Percentiles rank a stretch among this genome's conserved stretches.
Evolutionary conservation across 805 yeast genomes (phyloP).

Genomic region (Dipodascopsis uninucleata): DNA sequence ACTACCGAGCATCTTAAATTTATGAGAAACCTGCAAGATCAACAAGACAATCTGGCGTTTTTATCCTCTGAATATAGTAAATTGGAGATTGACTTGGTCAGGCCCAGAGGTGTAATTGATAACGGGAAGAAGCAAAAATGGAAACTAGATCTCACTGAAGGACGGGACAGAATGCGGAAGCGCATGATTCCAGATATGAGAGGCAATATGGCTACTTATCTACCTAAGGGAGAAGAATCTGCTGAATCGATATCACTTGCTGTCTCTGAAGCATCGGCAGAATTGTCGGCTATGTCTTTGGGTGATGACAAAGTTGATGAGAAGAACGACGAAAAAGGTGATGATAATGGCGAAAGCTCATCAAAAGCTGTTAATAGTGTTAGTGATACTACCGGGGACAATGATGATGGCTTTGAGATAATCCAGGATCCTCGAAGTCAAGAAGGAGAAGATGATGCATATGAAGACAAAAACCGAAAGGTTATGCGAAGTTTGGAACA

Average conservation of each 20-base stretch:
- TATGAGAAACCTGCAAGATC: conserved; percentile 60
- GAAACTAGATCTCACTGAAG: conserved; percentile 66
- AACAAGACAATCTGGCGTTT: conserved; percentile 54
- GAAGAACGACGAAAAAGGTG: neutral
- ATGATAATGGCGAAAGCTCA: neutral
- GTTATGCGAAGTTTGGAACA: conserved; percentile 63
- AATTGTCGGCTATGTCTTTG: conserved; percentile 7
- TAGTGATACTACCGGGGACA: conserved; percentile 25
- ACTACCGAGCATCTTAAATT: conserved; percentile 41
- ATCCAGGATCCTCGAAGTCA: conserved; percentile 31
- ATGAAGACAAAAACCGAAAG: conserved; percentile 67
- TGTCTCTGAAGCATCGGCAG: conserved; percentile 3
- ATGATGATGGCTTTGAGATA: conserved; percentile 32
- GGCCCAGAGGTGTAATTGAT: conserved; percentile 33
- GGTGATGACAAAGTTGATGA: conserved; percentile 2
- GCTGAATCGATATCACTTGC: neutral
- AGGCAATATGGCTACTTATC: conserved; percentile 43
- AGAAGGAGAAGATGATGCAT: conserved; percentile 29
- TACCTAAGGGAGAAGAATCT: conserved; percentile 37
- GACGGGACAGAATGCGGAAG: conserved; percentile 62
- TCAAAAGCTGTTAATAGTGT: conserved; percentile 12
- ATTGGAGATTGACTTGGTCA: conserved; percentile 43
- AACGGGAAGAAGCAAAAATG: conserved; percentile 37
- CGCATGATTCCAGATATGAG: conserved; percentile 56
- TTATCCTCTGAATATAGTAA: conserved; percentile 48